Base-by-base conservation (phyloP, 1,284 basidiomycete species). In the Meripilus lineatus region DNA sequence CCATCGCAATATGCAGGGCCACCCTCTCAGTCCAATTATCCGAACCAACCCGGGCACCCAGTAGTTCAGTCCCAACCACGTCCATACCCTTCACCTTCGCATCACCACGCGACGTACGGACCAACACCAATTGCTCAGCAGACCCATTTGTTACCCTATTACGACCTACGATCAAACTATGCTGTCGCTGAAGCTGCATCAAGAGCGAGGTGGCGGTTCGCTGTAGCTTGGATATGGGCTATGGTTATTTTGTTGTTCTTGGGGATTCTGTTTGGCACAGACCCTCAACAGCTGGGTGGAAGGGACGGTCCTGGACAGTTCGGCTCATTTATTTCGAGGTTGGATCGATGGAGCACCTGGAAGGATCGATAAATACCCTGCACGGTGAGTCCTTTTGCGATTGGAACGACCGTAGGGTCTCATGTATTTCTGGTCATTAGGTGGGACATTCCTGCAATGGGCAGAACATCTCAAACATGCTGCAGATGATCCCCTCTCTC, bases 141-240 rank as follows among this genome's bases (percentile, higher is more conserved):
- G 49, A 48, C 53, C 4, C 48, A 56, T 44, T 41, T 62, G 25
- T 50, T 63, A 13, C 62, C 62, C 4, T 64, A 63, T 43, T 64
- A 63, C 41, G 62, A 64, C 45, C 61, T 59, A 4, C 58, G 61
- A 17, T 62, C 60, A 11, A 51, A 52, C 13, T 46, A 62, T 40
- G 56, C 62, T 4, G 18, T 61, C 8, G 50, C 50, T 2, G 60
- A 58, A 46, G 60, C 61, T n/a, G 45, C 36, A 2, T 42, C 49
- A 13, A 50, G 61, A 18, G 61, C 62, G 13, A 52, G 58, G 32
- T 58, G 59, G 60, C 49, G 62, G 22, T 63, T 64, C 33, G 47
- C 60, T 17, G 50, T 47, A 30, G 62, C 60, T 14, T 40, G 61
- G 32, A 10, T 58, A 2, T 64, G 61, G 60, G 62, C 61, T 13